Percentiles rank a stretch among this genome's conserved stretches.
phyloP scores from a whole-genome alignment of 169 alveolate genomes.

The Plasmodium fragile region DNA sequence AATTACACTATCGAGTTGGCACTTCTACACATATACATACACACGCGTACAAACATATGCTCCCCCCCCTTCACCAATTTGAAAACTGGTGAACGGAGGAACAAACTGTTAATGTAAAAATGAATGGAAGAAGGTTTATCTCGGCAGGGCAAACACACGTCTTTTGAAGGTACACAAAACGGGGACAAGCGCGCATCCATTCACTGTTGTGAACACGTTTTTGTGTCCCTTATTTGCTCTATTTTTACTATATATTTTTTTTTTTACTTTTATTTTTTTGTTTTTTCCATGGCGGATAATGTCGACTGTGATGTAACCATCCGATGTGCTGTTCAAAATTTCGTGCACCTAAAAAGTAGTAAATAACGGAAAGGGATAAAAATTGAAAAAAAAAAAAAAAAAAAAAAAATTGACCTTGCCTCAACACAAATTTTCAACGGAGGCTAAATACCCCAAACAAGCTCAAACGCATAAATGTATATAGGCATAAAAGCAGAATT shows the following conservation, averaged over 20 bases:
- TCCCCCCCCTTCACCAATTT: neutral
- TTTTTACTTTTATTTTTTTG: constrained; percentile 28
- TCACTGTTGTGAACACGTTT: neutral
- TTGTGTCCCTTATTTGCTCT: neutral
- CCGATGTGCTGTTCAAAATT: constrained; percentile 52
- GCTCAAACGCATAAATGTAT: neutral
- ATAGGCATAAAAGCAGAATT: neutral
- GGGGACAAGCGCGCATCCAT: neutral
- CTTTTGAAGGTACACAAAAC: neutral
- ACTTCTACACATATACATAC: constrained; percentile 2
- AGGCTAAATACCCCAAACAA: neutral
- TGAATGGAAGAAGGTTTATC: neutral
- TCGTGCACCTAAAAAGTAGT: constrained; percentile 38
- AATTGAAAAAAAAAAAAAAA: constrained; percentile 6
- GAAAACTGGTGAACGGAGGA: neutral
- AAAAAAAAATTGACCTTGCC: neutral
- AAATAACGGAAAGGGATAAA: neutral
- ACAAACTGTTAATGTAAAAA: neutral
- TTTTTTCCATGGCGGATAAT: constrained; percentile 40
- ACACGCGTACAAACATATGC: neutral
- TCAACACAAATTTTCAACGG: neutral
- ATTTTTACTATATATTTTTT: constrained; percentile 7
- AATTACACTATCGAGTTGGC: neutral
- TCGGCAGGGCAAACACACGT: neutral
- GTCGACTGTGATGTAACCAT: constrained; percentile 17